Conservation (phyloP, 371 early-diverging fungal species). For the Entomophthora muscae region DNA sequence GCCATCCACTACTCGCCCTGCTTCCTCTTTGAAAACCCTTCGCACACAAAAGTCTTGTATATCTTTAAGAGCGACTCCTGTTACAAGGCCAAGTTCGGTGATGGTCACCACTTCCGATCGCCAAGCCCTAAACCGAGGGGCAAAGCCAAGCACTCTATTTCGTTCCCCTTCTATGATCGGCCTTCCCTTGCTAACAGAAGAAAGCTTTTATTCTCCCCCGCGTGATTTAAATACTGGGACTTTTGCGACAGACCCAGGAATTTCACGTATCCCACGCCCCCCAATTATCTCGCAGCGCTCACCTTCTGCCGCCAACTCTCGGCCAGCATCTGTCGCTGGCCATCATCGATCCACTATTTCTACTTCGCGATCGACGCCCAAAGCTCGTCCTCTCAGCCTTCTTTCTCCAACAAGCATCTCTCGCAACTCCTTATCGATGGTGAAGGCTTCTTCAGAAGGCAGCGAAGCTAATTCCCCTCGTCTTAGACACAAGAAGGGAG, state of each 20-base stretch:
- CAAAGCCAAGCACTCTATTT: neutral
- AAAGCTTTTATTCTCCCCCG: neutral
- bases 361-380: neutral
- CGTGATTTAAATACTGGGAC: neutral
- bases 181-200: neutral
- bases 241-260: neutral
- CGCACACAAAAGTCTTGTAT: no score
- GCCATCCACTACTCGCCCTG: neutral
- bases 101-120: neutral
- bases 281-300: no score
- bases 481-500: no score
- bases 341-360: neutral
- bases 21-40: neutral
- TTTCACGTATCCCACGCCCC: constrained; percentile 1
- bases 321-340: neutral
- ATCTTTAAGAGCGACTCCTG: neutral
- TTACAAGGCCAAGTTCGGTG: neutral
- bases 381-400: neutral
- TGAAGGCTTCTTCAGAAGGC: neutral
- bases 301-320: neutral
- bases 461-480: neutral
- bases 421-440: no score
- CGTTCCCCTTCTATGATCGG: neutral
- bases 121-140: neutral
- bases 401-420: neutral